Conservation (phyloP, 2,329 filamentous ascomycete species). For the Plenodomus tracheiphilus region DNA sequence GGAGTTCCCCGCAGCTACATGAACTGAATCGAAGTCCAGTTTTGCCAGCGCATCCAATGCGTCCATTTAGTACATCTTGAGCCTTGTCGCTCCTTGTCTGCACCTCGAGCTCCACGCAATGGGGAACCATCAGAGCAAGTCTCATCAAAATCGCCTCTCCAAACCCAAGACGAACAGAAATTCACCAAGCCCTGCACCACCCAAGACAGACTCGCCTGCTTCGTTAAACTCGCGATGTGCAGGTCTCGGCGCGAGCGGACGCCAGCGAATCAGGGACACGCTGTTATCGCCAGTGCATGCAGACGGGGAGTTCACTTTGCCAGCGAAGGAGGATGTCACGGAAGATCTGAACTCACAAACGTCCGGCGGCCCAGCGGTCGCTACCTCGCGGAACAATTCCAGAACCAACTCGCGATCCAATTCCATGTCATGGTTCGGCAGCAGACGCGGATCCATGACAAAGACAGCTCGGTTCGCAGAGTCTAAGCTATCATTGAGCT, state of each 20-base stretch:
- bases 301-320: constrained; percentile 19
- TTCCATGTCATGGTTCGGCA: constrained; percentile 30
- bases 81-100: constrained; percentile 25
- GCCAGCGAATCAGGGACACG: constrained; percentile 35
- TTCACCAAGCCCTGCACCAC: constrained; percentile 20
- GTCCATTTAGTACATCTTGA: constrained; percentile 8
- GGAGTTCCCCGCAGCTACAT: constrained; percentile 13
- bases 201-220: constrained; percentile 24
- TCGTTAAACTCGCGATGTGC: constrained; percentile 28
- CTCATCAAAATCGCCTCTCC: constrained; percentile 33
- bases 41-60: constrained; percentile 18
- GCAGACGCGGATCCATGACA: constrained; percentile 24
- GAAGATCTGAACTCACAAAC: constrained; percentile 25
- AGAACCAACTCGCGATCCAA: constrained; percentile 24
- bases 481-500: constrained; percentile 36
- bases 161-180: constrained; percentile 45
- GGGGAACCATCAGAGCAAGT: constrained; percentile 35
- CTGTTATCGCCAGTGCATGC: constrained; percentile 33
- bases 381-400: constrained; percentile 29
- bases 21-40: constrained; percentile 7
- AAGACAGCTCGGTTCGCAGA: constrained; percentile 27
- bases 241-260: constrained; percentile 29
- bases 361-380: constrained; percentile 29
- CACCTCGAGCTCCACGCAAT: constrained; percentile 24
- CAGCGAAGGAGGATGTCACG: constrained; percentile 22